Evolutionary conservation across 2,329 filamentous ascomycete species (phyloP).

Genomic region (Trematosphaeria pertusa): DNA sequence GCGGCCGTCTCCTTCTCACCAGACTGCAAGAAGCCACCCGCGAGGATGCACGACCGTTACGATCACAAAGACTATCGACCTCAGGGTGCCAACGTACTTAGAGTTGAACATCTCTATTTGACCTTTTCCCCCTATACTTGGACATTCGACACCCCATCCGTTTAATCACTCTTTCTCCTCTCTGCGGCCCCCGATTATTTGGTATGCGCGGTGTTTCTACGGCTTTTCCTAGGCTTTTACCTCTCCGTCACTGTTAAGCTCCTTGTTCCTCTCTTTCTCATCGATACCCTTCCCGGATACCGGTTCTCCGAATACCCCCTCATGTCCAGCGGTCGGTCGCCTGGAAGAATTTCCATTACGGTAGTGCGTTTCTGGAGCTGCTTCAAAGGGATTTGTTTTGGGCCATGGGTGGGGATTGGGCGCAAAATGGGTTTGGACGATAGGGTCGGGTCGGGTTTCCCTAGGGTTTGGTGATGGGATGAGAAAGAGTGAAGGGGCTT

Average conservation of each 20-base stretch:
- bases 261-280: slow-evolving; percentile 4
- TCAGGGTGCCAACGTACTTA: slow-evolving; percentile 47
- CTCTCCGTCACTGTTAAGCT: slow-evolving; percentile 10
- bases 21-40: slow-evolving; percentile 35
- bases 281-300: background rate
- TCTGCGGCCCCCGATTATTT: slow-evolving; percentile 33
- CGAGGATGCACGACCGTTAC: slow-evolving; percentile 45
- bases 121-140: slow-evolving; percentile 19
- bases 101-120: slow-evolving; percentile 46
- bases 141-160: slow-evolving; percentile 16
- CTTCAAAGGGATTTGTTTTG: slow-evolving; percentile 9
- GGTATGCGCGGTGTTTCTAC: slow-evolving; percentile 41
- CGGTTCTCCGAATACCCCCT: slow-evolving; percentile 6
- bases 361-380: slow-evolving; percentile 5
- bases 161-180: slow-evolving; percentile 28
- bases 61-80: slow-evolving; percentile 49
- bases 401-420: slow-evolving; percentile 9
- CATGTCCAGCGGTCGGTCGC: slow-evolving; percentile 1
- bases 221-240: slow-evolving; percentile 5
- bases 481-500: background rate
- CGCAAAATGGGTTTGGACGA: slow-evolving; percentile 8
- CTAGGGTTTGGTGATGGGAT: background rate
- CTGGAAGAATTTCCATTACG: background rate
- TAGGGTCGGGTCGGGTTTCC: slow-evolving; percentile 1
- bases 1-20: slow-evolving; percentile 31